Evolutionary conservation across 2,329 filamentous ascomycete species (phyloP).

Genomic region (Penicillium sp.): DNA sequence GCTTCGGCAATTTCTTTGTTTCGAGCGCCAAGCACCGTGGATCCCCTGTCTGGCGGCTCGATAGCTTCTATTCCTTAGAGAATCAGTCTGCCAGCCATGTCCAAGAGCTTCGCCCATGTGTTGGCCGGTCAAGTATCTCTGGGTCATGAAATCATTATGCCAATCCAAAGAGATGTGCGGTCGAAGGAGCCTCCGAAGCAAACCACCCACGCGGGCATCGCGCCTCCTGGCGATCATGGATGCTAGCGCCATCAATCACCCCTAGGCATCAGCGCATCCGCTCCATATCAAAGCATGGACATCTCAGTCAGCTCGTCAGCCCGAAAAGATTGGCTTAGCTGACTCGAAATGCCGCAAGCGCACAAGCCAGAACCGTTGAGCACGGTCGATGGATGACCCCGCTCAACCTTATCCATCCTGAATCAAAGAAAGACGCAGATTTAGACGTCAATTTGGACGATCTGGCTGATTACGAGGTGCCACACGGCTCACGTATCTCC

Average conservation of each 20-base stretch:
- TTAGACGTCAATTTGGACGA: background rate
- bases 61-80: conserved; percentile 4
- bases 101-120: background rate
- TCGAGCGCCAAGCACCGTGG: background rate
- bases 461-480: background rate
- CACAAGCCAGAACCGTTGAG: background rate
- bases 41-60: conserved; percentile 10
- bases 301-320: background rate
- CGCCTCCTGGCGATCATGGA: background rate
- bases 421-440: background rate
- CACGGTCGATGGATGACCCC: background rate
- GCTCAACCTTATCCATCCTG: background rate
- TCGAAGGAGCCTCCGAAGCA: background rate
- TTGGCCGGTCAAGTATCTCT: background rate
- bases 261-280: background rate
- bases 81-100: background rate
- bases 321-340: background rate
- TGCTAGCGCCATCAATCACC: background rate
- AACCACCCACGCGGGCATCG: background rate
- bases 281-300: background rate
- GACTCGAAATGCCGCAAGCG: background rate
- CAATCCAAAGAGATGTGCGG: background rate
- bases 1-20: conserved; percentile 11
- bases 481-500: background rate
- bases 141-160: background rate